Conservation (phyloP, 768 basidiomycete genomes). For the Boletus rufocinnamomeus region DNA sequence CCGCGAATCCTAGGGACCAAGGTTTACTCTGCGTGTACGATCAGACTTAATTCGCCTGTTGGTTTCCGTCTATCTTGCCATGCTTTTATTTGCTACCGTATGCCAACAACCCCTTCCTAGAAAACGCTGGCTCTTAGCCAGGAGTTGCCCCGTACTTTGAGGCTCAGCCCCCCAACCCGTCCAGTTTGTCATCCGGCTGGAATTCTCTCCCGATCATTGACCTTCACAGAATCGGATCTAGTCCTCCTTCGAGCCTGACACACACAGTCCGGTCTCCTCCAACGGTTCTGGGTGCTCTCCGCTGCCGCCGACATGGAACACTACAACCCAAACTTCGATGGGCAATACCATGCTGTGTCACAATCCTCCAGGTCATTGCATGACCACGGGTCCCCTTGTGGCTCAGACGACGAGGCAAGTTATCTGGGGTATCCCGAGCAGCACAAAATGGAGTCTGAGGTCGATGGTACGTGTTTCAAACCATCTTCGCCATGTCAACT, state of each 20-base stretch:
- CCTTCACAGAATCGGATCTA: slow-evolving; percentile 18
- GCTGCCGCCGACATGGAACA: slow-evolving; percentile 31
- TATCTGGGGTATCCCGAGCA: slow-evolving; percentile 32
- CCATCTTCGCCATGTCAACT: slow-evolving; percentile 12
- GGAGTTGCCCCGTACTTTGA: slow-evolving; percentile 20
- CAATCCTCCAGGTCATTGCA: slow-evolving; percentile 35
- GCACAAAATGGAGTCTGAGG: slow-evolving; percentile 46
- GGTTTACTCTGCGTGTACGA: slow-evolving; percentile 32
- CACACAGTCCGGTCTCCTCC: slow-evolving; percentile 2
- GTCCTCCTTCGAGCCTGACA: slow-evolving; percentile 11
- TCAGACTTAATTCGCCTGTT: slow-evolving; percentile 36
- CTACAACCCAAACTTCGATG: slow-evolving; percentile 24
- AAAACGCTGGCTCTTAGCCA: slow-evolving; percentile 25
- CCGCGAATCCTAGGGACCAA: slow-evolving; percentile 36
- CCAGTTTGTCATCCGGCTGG: slow-evolving; percentile 32
- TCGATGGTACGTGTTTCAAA: slow-evolving; percentile 43
- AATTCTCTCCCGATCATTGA: slow-evolving; percentile 31
- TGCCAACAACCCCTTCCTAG: slow-evolving; percentile 31
- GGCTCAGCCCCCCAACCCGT: slow-evolving; percentile 18
- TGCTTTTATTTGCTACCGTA: slow-evolving; percentile 34
- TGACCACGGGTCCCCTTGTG: slow-evolving; percentile 53
- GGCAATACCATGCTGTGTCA: slow-evolving; percentile 29
- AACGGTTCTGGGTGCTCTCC: slow-evolving; percentile 8
- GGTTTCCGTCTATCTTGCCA: slow-evolving; percentile 33
- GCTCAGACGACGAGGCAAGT: slow-evolving; percentile 55